A percentile compares a stretch with the other conserved stretches of the same genome.
Conservation (phyloP, 2,329 filamentous ascomycete species). For the Saccharata proteae region DNA sequence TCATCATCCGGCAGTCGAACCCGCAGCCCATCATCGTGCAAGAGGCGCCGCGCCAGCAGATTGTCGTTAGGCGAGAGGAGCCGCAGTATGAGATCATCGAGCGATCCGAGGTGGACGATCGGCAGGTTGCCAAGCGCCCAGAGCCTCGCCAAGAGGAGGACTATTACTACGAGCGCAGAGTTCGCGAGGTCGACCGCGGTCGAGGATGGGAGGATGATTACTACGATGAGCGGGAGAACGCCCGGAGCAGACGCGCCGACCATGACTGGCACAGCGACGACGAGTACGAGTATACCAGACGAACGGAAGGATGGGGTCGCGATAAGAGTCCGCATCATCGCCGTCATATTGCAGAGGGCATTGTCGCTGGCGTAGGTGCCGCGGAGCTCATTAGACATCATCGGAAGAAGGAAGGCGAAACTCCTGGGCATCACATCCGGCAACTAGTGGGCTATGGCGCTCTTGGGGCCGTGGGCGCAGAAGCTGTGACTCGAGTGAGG, state of each 20-base stretch:
- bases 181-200: slow-evolving; percentile 42
- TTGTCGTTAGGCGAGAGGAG: slow-evolving; percentile 40
- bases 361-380: slow-evolving; percentile 47
- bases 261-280: slow-evolving; percentile 43
- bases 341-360: slow-evolving; percentile 50
- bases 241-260: slow-evolving; percentile 20
- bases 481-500: slow-evolving; percentile 40
- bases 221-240: slow-evolving; percentile 24
- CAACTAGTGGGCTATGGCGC: slow-evolving; percentile 48
- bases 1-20: slow-evolving; percentile 39
- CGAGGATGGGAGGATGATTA: slow-evolving; percentile 26
- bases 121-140: slow-evolving; percentile 31
- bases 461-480: slow-evolving; percentile 48
- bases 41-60: slow-evolving; percentile 35
- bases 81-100: slow-evolving; percentile 49
- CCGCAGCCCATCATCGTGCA: slow-evolving; percentile 44
- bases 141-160: slow-evolving; percentile 45
- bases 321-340: slow-evolving; percentile 36
- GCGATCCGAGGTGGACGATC: slow-evolving; percentile 43
- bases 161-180: slow-evolving; percentile 48
- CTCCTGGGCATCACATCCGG: slow-evolving; percentile 38
- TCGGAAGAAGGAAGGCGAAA: slow-evolving; percentile 43
- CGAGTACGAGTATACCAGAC: slow-evolving; percentile 48
- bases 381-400: slow-evolving; percentile 48
- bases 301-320: slow-evolving; percentile 31